Conservation (phyloP, 345 rosid species). For the Lumnitzera littorea region DNA sequence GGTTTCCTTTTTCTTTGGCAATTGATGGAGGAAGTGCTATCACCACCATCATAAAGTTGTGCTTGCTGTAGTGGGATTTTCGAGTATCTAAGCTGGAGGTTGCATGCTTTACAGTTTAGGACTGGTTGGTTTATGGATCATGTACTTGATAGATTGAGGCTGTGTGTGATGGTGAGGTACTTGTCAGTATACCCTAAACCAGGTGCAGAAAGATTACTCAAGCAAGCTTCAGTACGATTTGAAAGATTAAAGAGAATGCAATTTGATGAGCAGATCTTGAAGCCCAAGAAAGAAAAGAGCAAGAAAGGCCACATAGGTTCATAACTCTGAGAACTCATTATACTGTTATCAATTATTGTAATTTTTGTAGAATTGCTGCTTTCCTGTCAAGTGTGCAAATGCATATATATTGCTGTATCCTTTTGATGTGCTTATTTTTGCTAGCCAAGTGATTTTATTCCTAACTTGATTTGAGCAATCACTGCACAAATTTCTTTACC, state of each 20-base stretch:
- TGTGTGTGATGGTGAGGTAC: slow-evolving; percentile 69
- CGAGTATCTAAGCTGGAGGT: background rate
- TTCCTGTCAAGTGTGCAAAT: no score
- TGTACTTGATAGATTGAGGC: slow-evolving; percentile 65
- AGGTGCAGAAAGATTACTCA: slow-evolving; percentile 63
- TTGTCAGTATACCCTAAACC: slow-evolving; percentile 62
- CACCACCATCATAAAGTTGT: background rate
- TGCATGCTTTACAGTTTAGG: slow-evolving; percentile 46
- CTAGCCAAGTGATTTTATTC: no score
- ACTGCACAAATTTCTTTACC: background rate
- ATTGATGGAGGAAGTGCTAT: no score
- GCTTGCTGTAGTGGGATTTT: background rate
- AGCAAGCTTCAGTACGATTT: slow-evolving; percentile 62
- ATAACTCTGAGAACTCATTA: background rate
- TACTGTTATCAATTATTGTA: no score
- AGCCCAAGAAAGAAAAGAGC: slow-evolving; percentile 32
- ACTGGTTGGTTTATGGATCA: slow-evolving; percentile 85
- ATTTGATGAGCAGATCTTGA: slow-evolving; percentile 35
- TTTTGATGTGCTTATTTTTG: no score
- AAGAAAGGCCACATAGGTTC: slow-evolving; percentile 40
- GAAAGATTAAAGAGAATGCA: slow-evolving; percentile 62
- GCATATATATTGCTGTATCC: no score
- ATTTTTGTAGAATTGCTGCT: no score
- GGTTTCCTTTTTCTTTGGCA: no score
- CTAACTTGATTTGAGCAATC: no score